A percentile compares a stretch with the other conserved stretches of the same genome.
phyloP scores from a whole-genome alignment of 2,329 filamentous ascomycete genomes.

The Sporothrix protearum region DNA sequence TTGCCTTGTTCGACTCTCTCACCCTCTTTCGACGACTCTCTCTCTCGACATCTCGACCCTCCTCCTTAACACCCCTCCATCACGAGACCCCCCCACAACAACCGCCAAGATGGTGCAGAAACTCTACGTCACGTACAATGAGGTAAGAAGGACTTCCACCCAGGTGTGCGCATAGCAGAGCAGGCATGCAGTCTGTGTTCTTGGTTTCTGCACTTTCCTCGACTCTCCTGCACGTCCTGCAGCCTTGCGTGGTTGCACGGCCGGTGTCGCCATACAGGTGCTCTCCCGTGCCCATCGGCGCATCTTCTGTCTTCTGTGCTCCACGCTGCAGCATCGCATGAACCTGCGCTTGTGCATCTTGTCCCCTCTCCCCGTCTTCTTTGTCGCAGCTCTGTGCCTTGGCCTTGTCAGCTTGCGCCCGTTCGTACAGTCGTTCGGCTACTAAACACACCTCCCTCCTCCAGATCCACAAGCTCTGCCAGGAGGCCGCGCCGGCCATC shows the following conservation, averaged over 20 bases:
- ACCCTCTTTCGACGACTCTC: neutral
- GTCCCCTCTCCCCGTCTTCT: neutral
- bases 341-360: neutral
- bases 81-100: neutral
- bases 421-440: neutral
- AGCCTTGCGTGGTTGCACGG: neutral
- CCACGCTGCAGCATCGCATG: neutral
- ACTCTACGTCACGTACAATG: slow-evolving; percentile 86
- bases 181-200: neutral
- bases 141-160: slow-evolving; percentile 53
- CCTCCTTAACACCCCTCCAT: neutral
- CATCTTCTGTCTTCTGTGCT: neutral
- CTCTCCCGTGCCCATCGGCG: neutral
- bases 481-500: slow-evolving; percentile 75
- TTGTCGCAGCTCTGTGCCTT: neutral
- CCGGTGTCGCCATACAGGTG: neutral
- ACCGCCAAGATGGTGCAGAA: slow-evolving; percentile 70
- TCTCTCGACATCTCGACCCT: neutral
- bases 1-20: neutral
- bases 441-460: slow-evolving; percentile 22
- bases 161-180: neutral
- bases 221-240: neutral
- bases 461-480: slow-evolving; percentile 96
- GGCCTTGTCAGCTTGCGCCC: neutral
- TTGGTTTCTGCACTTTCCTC: neutral